Conservation (phyloP, 306 rosid species). For the Pterocarpus macrocarpus region DNA sequence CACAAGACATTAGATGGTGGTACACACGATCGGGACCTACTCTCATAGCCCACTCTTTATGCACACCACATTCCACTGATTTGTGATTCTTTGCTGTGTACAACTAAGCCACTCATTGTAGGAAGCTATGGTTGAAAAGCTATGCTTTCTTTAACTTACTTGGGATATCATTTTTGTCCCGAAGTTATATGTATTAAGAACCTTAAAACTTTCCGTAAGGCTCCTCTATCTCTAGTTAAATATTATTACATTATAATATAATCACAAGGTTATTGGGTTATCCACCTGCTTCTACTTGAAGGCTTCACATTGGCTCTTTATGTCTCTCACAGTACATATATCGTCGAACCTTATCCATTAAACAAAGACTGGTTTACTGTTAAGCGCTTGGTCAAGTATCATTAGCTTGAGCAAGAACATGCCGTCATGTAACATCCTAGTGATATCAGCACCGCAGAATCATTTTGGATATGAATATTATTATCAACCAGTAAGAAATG, state of each 20-base stretch:
- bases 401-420: neutral
- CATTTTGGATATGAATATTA: neutral
- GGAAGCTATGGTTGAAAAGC: too few species aligned
- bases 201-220: neutral
- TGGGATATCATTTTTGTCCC: neutral
- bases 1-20: conserved; percentile 42
- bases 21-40: conserved; percentile 37
- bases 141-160: neutral
- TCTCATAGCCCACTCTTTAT: neutral
- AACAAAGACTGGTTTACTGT: neutral
- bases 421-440: neutral
- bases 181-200: too few species aligned
- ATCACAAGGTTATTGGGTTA: neutral
- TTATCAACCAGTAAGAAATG: neutral
- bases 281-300: neutral
- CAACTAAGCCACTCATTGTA: conserved; percentile 17
- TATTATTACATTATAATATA: neutral
- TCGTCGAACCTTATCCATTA: neutral
- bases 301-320: too few species aligned
- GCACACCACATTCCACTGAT: conserved; percentile 49
- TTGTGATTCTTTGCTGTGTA: conserved; percentile 34
- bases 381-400: neutral
- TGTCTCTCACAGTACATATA: neutral
- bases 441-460: neutral
- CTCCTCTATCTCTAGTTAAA: neutral